These are phyloP conservation scores for Kitagawia praeruptora DNA, from an alignment of 129 eudicot species.

Conservation along the genomic window DNA sequence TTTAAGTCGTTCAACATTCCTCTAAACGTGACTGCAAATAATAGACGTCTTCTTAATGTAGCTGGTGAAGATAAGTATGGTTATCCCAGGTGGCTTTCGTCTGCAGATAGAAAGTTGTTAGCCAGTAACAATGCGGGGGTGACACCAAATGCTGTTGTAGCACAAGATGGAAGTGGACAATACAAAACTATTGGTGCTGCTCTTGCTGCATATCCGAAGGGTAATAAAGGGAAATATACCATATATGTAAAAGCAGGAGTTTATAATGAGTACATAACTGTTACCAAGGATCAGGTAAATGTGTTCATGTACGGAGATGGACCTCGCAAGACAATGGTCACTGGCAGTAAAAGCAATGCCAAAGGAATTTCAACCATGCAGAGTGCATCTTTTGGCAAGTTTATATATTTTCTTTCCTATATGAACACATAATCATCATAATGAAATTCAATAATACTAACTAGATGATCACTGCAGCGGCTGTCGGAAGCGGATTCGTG, in stretches of 20 bases:
- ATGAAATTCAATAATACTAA: background rate
- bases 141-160: conserved; percentile 36
- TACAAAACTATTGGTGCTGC: conserved; percentile 27
- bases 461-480: conserved; percentile 27
- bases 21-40: background rate
- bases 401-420: background rate
- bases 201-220: conserved; percentile 30
- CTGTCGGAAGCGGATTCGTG: conserved; percentile 41
- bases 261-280: conserved; percentile 37
- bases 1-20: conserved; percentile 18
- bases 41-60: conserved; percentile 14
- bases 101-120: conserved; percentile 19
- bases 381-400: conserved; percentile 30
- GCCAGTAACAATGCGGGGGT: conserved; percentile 18
- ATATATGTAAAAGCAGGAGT: conserved; percentile 65
- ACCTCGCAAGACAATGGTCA: conserved; percentile 40
- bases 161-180: conserved; percentile 35
- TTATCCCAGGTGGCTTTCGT: conserved; percentile 26
- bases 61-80: conserved; percentile 7
- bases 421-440: background rate
- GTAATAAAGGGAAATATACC: conserved; percentile 35
- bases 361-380: conserved; percentile 25
- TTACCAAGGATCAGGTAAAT: conserved; percentile 16
- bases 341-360: conserved; percentile 24
- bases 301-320: conserved; percentile 66